Evolutionary conservation across 192 early-diverging fungal genomes (phyloP).

Genomic region (Chytriomyces hyalinus): DNA sequence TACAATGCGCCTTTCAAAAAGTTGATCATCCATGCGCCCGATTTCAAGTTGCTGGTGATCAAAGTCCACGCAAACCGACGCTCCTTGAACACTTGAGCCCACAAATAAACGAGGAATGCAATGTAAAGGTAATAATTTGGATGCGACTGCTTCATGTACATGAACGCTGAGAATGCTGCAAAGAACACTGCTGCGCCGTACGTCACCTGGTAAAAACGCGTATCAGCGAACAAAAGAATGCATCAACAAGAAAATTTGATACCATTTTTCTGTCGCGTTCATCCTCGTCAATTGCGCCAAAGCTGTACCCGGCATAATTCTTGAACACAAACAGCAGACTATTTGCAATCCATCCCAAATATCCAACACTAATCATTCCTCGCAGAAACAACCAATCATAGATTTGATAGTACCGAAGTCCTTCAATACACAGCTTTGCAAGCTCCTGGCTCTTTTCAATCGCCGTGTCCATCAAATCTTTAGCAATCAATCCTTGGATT

Average conservation of each 20-base stretch:
- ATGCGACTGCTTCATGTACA: constrained; percentile 79
- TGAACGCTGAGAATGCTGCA: constrained; percentile 57
- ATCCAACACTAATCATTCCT: constrained; percentile 80
- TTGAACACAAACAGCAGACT: constrained; percentile 80
- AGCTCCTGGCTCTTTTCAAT: constrained; percentile 68
- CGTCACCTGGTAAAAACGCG: constrained; percentile 5
- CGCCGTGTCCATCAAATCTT: constrained; percentile 68
- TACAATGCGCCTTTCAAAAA: constrained; percentile 50
- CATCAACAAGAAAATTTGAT: not conserved
- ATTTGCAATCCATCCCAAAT: constrained; percentile 88
- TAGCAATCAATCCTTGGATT: constrained; percentile 68
- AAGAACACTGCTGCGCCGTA: constrained; percentile 20
- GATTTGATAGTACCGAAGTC: constrained; percentile 93
- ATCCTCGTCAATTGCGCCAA: not conserved
- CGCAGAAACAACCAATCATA: constrained; percentile 96
- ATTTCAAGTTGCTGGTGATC: constrained; percentile 7
- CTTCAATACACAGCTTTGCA: constrained; percentile 72
- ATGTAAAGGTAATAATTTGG: constrained; percentile 86
- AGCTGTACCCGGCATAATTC: constrained; percentile 58
- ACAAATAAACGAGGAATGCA: constrained; percentile 86
- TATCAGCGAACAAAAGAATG: not conserved
- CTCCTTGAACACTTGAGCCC: constrained; percentile 52
- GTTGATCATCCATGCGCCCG: constrained; percentile 1
- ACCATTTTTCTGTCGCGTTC: not conserved
- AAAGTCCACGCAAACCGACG: constrained; percentile 22